Conservation (phyloP, 352 stramenopile genomes). For the Pythium grandisporangium region DNA sequence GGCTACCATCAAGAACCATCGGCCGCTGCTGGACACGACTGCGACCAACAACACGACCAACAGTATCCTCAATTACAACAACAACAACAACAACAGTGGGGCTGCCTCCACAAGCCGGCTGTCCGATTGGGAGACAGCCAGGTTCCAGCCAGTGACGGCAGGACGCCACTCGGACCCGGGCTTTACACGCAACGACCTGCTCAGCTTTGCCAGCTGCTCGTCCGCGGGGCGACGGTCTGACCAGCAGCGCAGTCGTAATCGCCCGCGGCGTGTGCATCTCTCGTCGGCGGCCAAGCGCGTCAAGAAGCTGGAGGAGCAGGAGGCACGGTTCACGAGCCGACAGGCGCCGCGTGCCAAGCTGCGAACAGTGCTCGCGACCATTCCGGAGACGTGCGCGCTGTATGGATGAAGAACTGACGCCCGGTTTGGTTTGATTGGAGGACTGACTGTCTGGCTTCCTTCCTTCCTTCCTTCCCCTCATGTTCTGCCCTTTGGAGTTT, state of each 20-base stretch:
- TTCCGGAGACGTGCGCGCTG: too few relatives aligned
- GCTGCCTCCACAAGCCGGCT: constrained; percentile 8
- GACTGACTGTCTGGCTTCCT: too few relatives aligned
- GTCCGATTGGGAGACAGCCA: constrained; percentile 39
- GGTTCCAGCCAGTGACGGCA: constrained; percentile 27
- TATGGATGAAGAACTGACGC: too few relatives aligned
- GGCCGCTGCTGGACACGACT: too few relatives aligned
- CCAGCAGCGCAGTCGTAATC: constrained; percentile 27
- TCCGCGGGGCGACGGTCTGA: constrained; percentile 28
- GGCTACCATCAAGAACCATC: too few relatives aligned
- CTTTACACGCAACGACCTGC: constrained; percentile 45
- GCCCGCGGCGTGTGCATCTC: constrained; percentile 53
- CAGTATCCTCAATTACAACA: too few relatives aligned
- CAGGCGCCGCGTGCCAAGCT: constrained; percentile 22
- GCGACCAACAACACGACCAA: too few relatives aligned
- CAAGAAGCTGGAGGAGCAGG: constrained; percentile 74
- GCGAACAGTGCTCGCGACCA: constrained; percentile 19
- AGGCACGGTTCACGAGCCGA: constrained; percentile 48
- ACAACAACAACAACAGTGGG: constrained; percentile 10
- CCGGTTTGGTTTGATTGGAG: background rate
- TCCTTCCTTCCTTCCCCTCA: too few relatives aligned
- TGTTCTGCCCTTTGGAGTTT: too few relatives aligned
- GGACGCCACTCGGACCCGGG: constrained; percentile 69
- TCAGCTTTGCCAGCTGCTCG: constrained; percentile 47
- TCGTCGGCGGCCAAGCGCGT: constrained; percentile 77